These are phyloP conservation scores for Pythium vanterpoolii DNA, from an alignment of 352 stramenopile species.

Conservation along the genomic window DNA sequence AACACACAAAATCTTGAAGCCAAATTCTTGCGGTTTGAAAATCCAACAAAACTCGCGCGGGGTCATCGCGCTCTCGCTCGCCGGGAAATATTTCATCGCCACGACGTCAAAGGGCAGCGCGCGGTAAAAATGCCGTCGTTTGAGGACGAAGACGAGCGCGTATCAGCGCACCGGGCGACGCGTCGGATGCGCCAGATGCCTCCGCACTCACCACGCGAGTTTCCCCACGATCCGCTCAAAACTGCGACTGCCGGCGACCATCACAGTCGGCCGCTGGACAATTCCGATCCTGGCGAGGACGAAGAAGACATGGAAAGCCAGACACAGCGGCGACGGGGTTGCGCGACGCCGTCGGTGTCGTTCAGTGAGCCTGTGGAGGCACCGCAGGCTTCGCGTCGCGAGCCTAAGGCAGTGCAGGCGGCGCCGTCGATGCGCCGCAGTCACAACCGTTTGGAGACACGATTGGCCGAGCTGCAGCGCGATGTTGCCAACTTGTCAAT, in stretches of 20 bases:
- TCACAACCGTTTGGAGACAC: slow-evolving; percentile 59
- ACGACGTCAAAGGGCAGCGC: neutral
- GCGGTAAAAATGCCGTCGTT: slow-evolving; percentile 17
- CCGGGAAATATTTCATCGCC: neutral
- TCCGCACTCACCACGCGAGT: neutral
- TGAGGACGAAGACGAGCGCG: slow-evolving; percentile 22
- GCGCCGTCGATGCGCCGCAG: slow-evolving; percentile 29
- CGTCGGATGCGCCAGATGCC: slow-evolving; percentile 4
- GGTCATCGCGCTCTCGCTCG: too few relatives aligned
- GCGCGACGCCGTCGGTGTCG: slow-evolving; percentile 21
- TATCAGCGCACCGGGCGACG: neutral
- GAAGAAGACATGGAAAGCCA: slow-evolving; percentile 8
- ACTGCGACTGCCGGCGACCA: neutral
- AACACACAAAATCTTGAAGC: slow-evolving; percentile 13
- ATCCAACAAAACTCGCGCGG: neutral
- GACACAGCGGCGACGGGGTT: neutral
- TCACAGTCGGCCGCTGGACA: neutral
- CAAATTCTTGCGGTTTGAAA: neutral
- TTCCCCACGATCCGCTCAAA: neutral
- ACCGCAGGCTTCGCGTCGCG: neutral
- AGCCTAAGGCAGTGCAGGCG: neutral
- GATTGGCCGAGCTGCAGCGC: slow-evolving; percentile 68
- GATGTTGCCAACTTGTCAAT: slow-evolving; percentile 73
- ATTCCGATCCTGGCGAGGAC: slow-evolving; percentile 1
- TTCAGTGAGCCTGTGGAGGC: slow-evolving; percentile 26